phyloP scores from a whole-genome alignment of 2,329 filamentous ascomycete species.

The Pestalotiopsis sp. region DNA sequence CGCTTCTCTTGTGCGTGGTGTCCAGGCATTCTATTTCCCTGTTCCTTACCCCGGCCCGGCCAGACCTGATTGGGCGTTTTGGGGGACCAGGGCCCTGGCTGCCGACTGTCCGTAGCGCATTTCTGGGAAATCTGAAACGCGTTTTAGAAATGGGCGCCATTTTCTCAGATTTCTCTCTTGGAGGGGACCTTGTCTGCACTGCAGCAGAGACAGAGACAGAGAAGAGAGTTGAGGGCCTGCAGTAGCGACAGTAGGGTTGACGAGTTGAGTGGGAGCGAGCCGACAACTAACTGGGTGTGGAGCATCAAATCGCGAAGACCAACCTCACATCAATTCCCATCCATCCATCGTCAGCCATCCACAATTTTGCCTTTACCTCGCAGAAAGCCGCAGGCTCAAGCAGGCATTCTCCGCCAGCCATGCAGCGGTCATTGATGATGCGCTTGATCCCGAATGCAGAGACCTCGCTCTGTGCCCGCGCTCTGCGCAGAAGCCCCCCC shows the following conservation, averaged over 20 bases:
- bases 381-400: background rate
- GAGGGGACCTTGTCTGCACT: background rate
- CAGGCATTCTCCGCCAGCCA: background rate
- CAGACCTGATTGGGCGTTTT: background rate
- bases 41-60: background rate
- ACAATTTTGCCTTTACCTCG: background rate
- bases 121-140: slow-evolving; percentile 5
- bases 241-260: background rate
- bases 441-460: background rate
- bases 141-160: slow-evolving; percentile 9
- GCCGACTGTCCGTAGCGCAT: slow-evolving; percentile 7
- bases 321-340: background rate
- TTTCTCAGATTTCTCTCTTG: background rate
- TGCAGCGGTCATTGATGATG: background rate
- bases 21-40: background rate
- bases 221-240: background rate
- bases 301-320: background rate
- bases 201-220: background rate
- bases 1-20: background rate
- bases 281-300: background rate
- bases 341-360: background rate
- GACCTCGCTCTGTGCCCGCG: background rate
- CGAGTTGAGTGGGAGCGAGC: background rate
- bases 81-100: slow-evolving; percentile 1
- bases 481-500: too few species aligned